phyloP scores from a whole-genome alignment of 495 filamentous ascomycete species.

The Neurospora cerealis region DNA sequence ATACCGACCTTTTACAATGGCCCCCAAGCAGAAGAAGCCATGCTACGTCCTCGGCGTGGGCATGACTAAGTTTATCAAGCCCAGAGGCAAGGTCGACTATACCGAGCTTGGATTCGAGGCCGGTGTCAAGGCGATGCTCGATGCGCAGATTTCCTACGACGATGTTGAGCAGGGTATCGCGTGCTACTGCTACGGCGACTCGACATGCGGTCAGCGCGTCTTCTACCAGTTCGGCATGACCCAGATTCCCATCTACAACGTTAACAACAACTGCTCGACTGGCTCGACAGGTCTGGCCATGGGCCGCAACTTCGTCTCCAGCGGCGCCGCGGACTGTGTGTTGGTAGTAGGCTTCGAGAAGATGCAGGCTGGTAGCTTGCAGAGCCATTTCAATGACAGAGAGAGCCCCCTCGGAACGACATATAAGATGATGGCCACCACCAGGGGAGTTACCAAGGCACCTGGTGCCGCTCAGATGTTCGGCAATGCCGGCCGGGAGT shows the following conservation, averaged over 20 bases:
- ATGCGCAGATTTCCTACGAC: slow-evolving; percentile 93
- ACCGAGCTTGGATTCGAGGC: slow-evolving; percentile 90
- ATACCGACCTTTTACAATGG: slow-evolving; percentile 22
- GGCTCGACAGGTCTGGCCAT: slow-evolving; percentile 81
- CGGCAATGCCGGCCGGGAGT: slow-evolving; percentile 88
- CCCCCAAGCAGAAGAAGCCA: slow-evolving; percentile 34
- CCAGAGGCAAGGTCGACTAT: slow-evolving; percentile 82
- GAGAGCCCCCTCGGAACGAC: slow-evolving; percentile 64
- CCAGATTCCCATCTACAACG: slow-evolving; percentile 88
- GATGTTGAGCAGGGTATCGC: slow-evolving; percentile 94
- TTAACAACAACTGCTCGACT: slow-evolving; percentile 97
- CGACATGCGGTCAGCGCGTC: slow-evolving; percentile 88
- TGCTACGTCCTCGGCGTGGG: slow-evolving; percentile 90
- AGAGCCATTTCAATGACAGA: slow-evolving; percentile 71
- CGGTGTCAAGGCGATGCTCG: slow-evolving; percentile 88
- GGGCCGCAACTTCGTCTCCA: slow-evolving; percentile 68
- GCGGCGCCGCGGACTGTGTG: slow-evolving; percentile 75
- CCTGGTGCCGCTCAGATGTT: slow-evolving; percentile 90
- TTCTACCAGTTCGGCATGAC: slow-evolving; percentile 99
- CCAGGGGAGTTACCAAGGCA: slow-evolving; percentile 66
- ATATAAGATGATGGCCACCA: slow-evolving; percentile 69
- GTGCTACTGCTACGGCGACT: slow-evolving; percentile 95
- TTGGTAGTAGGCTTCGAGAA: slow-evolving; percentile 95
- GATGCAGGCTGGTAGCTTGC: slow-evolving; percentile 86
- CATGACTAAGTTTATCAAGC: slow-evolving; percentile 99